These are phyloP conservation scores for Apiospora marii DNA, from an alignment of 2,329 filamentous ascomycete genomes.

Conservation along the genomic window DNA sequence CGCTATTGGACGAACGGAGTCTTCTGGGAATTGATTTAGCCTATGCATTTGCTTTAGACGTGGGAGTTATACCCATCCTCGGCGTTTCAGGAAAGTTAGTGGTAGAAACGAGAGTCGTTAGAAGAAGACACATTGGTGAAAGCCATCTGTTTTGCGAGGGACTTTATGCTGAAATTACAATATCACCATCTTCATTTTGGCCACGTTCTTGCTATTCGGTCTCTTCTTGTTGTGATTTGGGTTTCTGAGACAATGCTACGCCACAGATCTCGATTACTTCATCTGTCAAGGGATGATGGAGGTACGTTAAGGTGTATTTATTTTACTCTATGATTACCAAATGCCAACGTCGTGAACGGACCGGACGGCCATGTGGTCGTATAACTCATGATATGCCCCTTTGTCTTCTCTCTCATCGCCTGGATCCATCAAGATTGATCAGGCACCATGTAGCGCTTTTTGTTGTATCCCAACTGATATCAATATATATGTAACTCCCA, in stretches of 20 bases:
- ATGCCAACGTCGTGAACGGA: slow-evolving; percentile 5
- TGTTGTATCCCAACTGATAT: slow-evolving; percentile 34
- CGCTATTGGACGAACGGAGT: background rate
- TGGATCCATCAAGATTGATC: background rate
- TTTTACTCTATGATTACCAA: slow-evolving; percentile 16
- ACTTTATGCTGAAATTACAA: background rate
- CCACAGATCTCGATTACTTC: background rate
- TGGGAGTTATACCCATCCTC: background rate
- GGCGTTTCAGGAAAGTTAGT: background rate
- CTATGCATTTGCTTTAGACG: background rate
- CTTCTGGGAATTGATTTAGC: background rate
- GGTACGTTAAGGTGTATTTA: slow-evolving; percentile 5
- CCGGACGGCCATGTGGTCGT: background rate
- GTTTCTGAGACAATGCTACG: background rate
- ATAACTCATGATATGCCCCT: slow-evolving; percentile 8
- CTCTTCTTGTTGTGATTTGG: background rate
- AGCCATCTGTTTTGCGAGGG: background rate
- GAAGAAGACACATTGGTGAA: background rate
- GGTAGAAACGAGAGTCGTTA: background rate
- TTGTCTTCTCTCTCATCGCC: background rate
- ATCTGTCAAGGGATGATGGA: background rate
- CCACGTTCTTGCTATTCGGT: background rate
- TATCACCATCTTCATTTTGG: background rate
- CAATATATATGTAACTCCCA: slow-evolving; percentile 23
- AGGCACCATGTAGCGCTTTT: background rate